Base-by-base conservation (phyloP, 805 yeast species). In the Saccharomycopsis fermentans region DNA sequence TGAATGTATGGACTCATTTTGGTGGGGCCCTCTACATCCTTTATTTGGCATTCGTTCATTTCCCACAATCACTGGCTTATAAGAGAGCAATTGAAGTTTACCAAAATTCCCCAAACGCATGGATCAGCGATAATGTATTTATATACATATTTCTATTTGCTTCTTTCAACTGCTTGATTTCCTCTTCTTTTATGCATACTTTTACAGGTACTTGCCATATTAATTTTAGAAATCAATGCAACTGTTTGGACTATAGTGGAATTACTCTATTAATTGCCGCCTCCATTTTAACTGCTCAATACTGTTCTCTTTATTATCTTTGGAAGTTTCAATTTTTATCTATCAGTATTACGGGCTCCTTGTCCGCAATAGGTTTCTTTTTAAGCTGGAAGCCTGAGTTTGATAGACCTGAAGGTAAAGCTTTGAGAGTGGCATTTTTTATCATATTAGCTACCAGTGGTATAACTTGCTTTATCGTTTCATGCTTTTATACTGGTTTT, bases 231-330 rank as follows among this genome's bases (percentile, higher is more conserved):
- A 77, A 83, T 63, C 80, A 82, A 56, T 89, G 87, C 72, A 97
- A 97, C 0, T 94, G 99, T 70, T 82, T 91, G 50, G 99, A 92
- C 73, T 92, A 92, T 71, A 86, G 96, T 6, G 99, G 99, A 1
- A 92, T 92, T 64, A 90, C 97, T 0, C 79, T 90, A 14, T 74
- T 94, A 63, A 91, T 92, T 65, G 86, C 96, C 0, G 92, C 96
- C 16, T 87, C 96, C 2, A 86, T 94, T 52, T 74, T 94, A 52
- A 82, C 96, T 3, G 85, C 92, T 0, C 96, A 92, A 70, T 90
- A 88, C 70, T 81, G 88, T 19, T 78, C 91, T 1, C 77, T 92
- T 56, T 83, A 81, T 67, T 76, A 85, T 64, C 80, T 80, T 65
- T 83, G 85, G 4, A 52, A 68, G 17, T 62, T 75, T 6, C 79